A percentile compares a stretch with the other conserved stretches of the same genome.
These are phyloP conservation scores for Aureobasidium lini DNA, from an alignment of 2,329 filamentous ascomycete genomes.

Conservation along the genomic window DNA sequence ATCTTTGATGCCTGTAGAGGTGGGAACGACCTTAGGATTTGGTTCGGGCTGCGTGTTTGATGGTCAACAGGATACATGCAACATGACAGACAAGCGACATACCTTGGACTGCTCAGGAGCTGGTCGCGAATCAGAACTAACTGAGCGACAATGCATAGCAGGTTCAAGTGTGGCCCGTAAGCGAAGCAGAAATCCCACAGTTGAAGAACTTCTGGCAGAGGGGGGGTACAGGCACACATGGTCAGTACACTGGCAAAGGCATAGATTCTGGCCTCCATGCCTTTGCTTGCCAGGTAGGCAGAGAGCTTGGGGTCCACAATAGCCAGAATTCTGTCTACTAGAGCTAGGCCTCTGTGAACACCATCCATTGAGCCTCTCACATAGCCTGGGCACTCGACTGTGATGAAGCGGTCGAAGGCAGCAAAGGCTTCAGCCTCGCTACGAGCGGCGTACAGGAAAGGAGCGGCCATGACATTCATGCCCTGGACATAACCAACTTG, in stretches of 20 bases:
- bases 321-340: conserved; percentile 86
- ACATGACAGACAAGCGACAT: conserved; percentile 22
- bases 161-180: conserved; percentile 89
- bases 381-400: conserved; percentile 83
- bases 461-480: conserved; percentile 96
- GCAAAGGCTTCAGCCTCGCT: conserved; percentile 94
- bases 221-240: conserved; percentile 90
- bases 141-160: conserved; percentile 93
- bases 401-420: conserved; percentile 81
- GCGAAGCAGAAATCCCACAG: conserved; percentile 98
- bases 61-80: neutral
- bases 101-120: conserved; percentile 79
- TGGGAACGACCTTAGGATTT: conserved; percentile 81
- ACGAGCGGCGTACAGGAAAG: conserved; percentile 87
- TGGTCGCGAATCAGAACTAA: conserved; percentile 80
- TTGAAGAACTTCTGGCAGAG: conserved; percentile 81
- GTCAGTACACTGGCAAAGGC: conserved; percentile 94
- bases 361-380: conserved; percentile 95
- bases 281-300: conserved; percentile 74
- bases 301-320: conserved; percentile 87
- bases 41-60: conserved; percentile 65
- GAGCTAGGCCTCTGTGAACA: conserved; percentile 80
- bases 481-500: conserved; percentile 92
- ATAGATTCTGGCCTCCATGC: conserved; percentile 87
- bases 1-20: conserved; percentile 75